A percentile compares a stretch with the other conserved stretches of the same genome.
Conservation (phyloP, 228 moss, liverwort and hornwort genomes). For the Sphagnum fallax region DNA sequence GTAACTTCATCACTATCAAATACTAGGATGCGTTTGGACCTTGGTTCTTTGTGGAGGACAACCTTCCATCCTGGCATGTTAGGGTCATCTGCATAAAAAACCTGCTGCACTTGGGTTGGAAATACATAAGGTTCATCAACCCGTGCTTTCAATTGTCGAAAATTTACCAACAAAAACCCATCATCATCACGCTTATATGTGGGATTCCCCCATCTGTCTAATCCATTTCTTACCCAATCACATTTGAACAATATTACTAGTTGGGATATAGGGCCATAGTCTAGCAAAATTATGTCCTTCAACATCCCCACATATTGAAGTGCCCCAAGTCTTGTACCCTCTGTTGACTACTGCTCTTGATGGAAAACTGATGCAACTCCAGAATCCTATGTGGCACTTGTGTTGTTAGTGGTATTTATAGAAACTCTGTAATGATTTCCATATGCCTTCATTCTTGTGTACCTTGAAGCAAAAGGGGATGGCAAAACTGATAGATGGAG, state of each 20-base stretch:
- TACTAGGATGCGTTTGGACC: neutral
- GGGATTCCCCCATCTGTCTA: neutral
- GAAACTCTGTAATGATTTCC: neutral
- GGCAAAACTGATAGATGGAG: too few relatives aligned
- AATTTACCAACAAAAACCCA: neutral
- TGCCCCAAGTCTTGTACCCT: neutral
- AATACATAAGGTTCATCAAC: conserved; percentile 2
- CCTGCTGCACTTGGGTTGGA: conserved; percentile 3
- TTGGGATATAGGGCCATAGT: neutral
- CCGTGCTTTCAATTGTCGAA: neutral
- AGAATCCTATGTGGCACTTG: neutral
- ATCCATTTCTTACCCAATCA: neutral
- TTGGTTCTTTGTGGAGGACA: conserved; percentile 8
- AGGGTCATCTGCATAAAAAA: neutral
- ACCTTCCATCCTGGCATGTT: conserved; percentile 5
- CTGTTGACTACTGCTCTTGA: neutral
- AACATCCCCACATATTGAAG: neutral
- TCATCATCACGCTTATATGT: neutral
- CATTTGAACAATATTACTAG: neutral
- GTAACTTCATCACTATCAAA: neutral
- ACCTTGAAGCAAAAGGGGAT: neutral
- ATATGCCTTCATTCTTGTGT: neutral
- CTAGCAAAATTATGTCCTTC: neutral
- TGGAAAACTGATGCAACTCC: neutral
- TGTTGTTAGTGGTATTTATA: neutral